Conservation (phyloP, 1,139 yeast species). For the Scheffersomyces parashehatae region DNA sequence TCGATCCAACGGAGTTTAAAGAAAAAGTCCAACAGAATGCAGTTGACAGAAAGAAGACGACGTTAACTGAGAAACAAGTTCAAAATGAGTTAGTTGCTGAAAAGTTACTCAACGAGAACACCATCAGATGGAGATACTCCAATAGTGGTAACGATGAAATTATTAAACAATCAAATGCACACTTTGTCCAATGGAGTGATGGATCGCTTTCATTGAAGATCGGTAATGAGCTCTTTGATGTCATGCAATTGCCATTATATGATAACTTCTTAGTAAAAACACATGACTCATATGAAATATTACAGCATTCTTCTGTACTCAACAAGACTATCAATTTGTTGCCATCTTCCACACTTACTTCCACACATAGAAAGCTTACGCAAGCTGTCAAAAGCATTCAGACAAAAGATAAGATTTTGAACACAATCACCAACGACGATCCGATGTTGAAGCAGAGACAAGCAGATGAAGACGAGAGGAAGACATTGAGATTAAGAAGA, state of each 20-base stretch:
- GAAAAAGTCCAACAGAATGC: constrained; percentile 54
- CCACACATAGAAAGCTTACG: constrained; percentile 78
- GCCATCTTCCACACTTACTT: constrained; percentile 85
- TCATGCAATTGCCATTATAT: constrained; percentile 61
- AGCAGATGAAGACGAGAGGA: constrained; percentile 77
- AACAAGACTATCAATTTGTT: constrained; percentile 68
- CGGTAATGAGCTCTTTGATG: constrained; percentile 87
- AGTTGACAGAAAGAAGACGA: constrained; percentile 31
- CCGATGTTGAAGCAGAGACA: constrained; percentile 83
- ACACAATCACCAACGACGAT: constrained; percentile 76
- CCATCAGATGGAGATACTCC: constrained; percentile 91
- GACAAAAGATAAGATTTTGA: constrained; percentile 55
- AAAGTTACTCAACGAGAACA: constrained; percentile 70
- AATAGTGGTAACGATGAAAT: constrained; percentile 62
- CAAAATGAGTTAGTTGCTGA: constrained; percentile 49
- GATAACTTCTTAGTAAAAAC: constrained; percentile 75
- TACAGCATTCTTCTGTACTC: constrained; percentile 55
- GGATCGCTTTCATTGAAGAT: constrained; percentile 83
- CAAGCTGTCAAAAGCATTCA: constrained; percentile 73
- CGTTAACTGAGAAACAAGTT: constrained; percentile 34
- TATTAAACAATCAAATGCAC: constrained; percentile 83
- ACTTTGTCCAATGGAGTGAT: constrained; percentile 91
- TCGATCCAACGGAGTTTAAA: constrained; percentile 72
- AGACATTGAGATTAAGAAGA: constrained; percentile 68
- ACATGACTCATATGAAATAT: constrained; percentile 69